Evolutionary conservation across 2,329 filamentous ascomycete species (phyloP).

Genomic region (Coniochaeta sp.): DNA sequence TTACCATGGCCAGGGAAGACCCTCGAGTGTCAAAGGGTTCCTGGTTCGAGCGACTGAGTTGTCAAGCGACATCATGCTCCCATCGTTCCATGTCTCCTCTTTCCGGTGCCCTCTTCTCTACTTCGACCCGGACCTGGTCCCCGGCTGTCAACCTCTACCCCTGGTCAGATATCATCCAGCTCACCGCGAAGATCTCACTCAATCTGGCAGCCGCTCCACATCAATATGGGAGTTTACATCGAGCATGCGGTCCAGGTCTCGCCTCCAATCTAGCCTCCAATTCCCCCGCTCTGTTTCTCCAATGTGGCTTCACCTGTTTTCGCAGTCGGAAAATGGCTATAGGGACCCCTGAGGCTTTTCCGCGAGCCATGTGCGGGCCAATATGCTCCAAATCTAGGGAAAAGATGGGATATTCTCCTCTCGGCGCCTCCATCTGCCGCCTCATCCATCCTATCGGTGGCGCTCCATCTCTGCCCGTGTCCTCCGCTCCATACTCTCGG

Average conservation of each 20-base stretch:
- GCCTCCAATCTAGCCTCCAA: background rate
- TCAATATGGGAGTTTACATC: conserved; percentile 4
- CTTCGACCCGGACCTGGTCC: background rate
- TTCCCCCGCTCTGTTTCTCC: background rate
- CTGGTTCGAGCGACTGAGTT: background rate
- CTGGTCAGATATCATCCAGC: background rate
- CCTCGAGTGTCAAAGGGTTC: too few species aligned
- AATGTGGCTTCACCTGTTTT: background rate
- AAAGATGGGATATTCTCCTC: background rate
- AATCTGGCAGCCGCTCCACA: conserved; percentile 3
- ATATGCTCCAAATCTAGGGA: conserved; percentile 1
- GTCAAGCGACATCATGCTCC: background rate
- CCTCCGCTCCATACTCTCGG: conserved; percentile 15
- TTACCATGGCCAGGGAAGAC: too few species aligned
- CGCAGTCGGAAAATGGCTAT: background rate
- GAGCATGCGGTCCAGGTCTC: background rate
- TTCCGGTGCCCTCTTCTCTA: background rate
- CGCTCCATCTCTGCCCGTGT: conserved; percentile 13
- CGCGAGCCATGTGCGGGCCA: background rate
- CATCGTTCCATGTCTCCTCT: background rate
- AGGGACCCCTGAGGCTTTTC: background rate
- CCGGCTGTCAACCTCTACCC: background rate
- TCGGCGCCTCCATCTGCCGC: conserved; percentile 12
- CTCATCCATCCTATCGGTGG: conserved; percentile 19
- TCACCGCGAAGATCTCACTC: background rate